Percentiles rank a stretch among this genome's conserved stretches.
Conservation (phyloP, 257 asterid species). For the Coffea eugenioides region DNA sequence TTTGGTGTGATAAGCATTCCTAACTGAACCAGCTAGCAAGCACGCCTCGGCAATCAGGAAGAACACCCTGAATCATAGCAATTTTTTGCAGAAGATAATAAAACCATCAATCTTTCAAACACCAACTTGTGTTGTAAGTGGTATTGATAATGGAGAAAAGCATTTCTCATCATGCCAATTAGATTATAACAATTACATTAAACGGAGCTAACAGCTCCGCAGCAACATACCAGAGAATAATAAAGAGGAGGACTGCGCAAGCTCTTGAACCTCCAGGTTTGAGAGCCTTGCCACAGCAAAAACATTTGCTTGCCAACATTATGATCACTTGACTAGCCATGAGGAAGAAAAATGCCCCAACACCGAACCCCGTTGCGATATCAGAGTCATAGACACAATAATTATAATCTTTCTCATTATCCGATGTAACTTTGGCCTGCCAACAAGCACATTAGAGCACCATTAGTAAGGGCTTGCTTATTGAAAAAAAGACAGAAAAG, state of each 20-base stretch:
- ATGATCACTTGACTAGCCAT: constrained; percentile 65
- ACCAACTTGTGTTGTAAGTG: background rate
- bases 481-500: background rate
- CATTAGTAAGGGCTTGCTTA: background rate
- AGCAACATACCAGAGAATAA: constrained; percentile 68
- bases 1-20: constrained; percentile 87
- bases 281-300: constrained; percentile 83
- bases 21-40: constrained; percentile 86
- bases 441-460: constrained; percentile 13
- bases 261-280: constrained; percentile 94
- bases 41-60: constrained; percentile 77
- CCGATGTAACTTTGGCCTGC: constrained; percentile 44
- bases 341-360: constrained; percentile 80
- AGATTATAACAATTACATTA: background rate
- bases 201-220: background rate
- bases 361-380: constrained; percentile 82
- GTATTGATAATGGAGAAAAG: background rate
- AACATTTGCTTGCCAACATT: constrained; percentile 78
- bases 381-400: constrained; percentile 80
- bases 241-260: constrained; percentile 75
- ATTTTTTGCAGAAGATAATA: background rate
- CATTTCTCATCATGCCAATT: background rate
- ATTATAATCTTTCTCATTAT: constrained; percentile 35
- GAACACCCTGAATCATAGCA: constrained; percentile 54
- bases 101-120: background rate